phyloP scores from a whole-genome alignment of 225 moss, liverwort and hornwort genomes.

The Antitrichia curtipendula region DNA sequence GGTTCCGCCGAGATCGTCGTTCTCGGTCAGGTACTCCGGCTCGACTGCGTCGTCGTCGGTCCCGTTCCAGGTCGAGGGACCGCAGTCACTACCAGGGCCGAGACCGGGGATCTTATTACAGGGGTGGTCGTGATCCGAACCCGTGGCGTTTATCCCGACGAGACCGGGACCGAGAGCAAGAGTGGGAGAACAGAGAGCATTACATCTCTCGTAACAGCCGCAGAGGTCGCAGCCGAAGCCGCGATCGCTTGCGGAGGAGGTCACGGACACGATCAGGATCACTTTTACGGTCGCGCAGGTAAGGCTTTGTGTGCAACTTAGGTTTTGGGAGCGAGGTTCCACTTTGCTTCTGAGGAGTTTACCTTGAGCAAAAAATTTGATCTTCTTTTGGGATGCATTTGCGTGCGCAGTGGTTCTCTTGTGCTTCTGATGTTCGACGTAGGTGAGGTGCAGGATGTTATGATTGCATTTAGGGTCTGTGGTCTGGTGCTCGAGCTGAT shows the following conservation, averaged over 20 bases:
- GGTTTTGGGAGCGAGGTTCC: not conserved
- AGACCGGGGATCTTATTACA: slow-evolving; percentile 57
- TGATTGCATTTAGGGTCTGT: not conserved
- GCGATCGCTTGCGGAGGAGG: slow-evolving; percentile 60
- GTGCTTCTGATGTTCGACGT: not conserved
- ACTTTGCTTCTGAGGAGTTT: not conserved
- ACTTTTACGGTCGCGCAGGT: slow-evolving; percentile 53
- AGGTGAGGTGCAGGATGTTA: not conserved
- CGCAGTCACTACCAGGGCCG: slow-evolving; percentile 43
- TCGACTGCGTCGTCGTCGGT: slow-evolving; percentile 71
- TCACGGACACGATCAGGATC: slow-evolving; percentile 64
- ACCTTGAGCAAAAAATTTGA: not conserved
- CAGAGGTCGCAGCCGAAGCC: slow-evolving; percentile 68
- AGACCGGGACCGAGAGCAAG: slow-evolving; percentile 64
- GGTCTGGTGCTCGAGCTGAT: not conserved
- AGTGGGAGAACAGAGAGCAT: slow-evolving; percentile 48
- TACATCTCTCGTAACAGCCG: slow-evolving; percentile 44
- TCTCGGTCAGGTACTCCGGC: slow-evolving; percentile 79
- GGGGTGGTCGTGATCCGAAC: slow-evolving; percentile 83
- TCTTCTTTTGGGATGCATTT: not conserved
- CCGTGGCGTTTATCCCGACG: slow-evolving; percentile 68
- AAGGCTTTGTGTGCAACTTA: not conserved
- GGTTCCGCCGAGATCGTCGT: slow-evolving; percentile 71
- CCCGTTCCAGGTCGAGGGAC: slow-evolving; percentile 66
- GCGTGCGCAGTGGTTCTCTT: not conserved